A percentile compares a stretch with the other conserved stretches of the same genome.
Evolutionary conservation across 805 yeast genomes (phyloP).

Genomic region (Debaryomyces hansenii): DNA sequence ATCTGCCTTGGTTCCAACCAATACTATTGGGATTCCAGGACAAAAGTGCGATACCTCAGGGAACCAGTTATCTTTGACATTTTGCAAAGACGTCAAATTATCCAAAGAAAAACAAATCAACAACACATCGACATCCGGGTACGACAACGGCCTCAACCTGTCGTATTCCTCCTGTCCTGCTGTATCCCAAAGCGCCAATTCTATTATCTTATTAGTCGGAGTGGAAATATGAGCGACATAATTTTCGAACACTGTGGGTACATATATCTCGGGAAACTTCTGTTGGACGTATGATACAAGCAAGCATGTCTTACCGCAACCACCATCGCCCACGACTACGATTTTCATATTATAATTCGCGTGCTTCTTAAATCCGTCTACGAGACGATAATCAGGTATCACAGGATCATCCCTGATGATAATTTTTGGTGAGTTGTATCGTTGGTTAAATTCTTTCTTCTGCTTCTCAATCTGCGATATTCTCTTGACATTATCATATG

Average conservation of each 20-base stretch:
- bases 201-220: slow-evolving; percentile 75
- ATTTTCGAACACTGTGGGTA: slow-evolving; percentile 83
- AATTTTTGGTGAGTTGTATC: slow-evolving; percentile 22
- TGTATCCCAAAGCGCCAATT: slow-evolving; percentile 82
- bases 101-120: slow-evolving; percentile 76
- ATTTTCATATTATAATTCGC: slow-evolving; percentile 46
- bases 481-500: slow-evolving; percentile 26
- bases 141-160: slow-evolving; percentile 73
- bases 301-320: slow-evolving; percentile 86
- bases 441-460: slow-evolving; percentile 21
- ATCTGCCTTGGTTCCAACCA: slow-evolving; percentile 86
- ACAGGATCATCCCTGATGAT: slow-evolving; percentile 37
- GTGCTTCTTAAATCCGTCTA: slow-evolving; percentile 20
- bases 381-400: slow-evolving; percentile 35
- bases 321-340: slow-evolving; percentile 88
- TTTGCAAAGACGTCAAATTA: slow-evolving; percentile 60
- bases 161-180: slow-evolving; percentile 90
- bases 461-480: slow-evolving; percentile 20
- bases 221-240: slow-evolving; percentile 64
- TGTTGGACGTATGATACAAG: slow-evolving; percentile 68
- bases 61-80: slow-evolving; percentile 78
- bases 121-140: slow-evolving; percentile 75
- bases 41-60: slow-evolving; percentile 86
- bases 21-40: slow-evolving; percentile 70
- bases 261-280: slow-evolving; percentile 67